A percentile compares a stretch with the other conserved stretches of the same genome.
These are phyloP conservation scores for Alternaria ethzedia DNA, from an alignment of 2,329 filamentous ascomycete genomes.

Conservation along the genomic window DNA sequence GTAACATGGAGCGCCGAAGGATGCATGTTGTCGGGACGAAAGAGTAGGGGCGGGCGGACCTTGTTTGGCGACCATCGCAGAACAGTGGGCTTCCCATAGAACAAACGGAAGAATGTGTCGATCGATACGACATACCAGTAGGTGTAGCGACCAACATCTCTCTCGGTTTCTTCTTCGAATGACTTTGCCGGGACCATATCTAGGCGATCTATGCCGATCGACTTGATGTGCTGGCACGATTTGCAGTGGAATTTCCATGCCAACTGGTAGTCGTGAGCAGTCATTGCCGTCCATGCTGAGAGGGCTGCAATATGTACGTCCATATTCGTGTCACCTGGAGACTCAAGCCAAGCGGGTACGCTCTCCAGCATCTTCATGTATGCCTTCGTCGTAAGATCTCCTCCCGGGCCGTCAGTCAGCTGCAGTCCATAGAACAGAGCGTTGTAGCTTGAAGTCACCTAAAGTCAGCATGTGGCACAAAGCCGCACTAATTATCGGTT, in stretches of 20 bases:
- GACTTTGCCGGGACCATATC: slow-evolving; percentile 26
- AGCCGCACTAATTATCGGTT: no score
- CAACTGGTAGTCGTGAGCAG: slow-evolving; percentile 36
- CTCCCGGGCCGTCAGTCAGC: slow-evolving; percentile 20
- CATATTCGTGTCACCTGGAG: slow-evolving; percentile 16
- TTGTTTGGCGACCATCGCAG: slow-evolving; percentile 25
- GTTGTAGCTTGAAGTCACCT: slow-evolving; percentile 18
- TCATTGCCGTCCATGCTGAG: slow-evolving; percentile 32
- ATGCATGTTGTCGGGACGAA: slow-evolving; percentile 25
- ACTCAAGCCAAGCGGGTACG: slow-evolving; percentile 36
- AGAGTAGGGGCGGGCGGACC: slow-evolving; percentile 27
- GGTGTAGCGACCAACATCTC: slow-evolving; percentile 21
- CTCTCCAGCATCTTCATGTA: slow-evolving; percentile 36
- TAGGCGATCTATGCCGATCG: slow-evolving; percentile 27
- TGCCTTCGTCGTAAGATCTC: slow-evolving; percentile 21
- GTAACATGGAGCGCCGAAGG: slow-evolving; percentile 23
- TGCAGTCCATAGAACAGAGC: slow-evolving; percentile 34
- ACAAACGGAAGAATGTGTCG: slow-evolving; percentile 35
- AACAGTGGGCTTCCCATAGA: slow-evolving; percentile 34
- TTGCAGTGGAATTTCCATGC: slow-evolving; percentile 41
- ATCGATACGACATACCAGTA: slow-evolving; percentile 35
- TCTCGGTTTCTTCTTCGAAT: slow-evolving; percentile 28
- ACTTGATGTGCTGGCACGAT: slow-evolving; percentile 31
- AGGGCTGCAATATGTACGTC: slow-evolving; percentile 32
- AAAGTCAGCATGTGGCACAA: neutral